Evolutionary conservation across 257 asterid genomes (phyloP).

Genomic region (Solanum lycopersicoides): DNA sequence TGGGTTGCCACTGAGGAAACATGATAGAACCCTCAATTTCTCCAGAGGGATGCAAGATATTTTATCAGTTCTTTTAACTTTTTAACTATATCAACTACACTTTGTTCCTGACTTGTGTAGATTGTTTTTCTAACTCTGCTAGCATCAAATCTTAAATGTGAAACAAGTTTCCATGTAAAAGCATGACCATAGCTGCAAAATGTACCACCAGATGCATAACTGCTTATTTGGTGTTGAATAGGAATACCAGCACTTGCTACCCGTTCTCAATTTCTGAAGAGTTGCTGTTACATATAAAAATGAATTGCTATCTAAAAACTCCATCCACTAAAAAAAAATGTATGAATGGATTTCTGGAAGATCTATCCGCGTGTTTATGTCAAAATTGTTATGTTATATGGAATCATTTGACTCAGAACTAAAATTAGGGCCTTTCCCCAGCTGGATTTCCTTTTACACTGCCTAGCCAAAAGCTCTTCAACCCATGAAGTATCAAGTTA

Average conservation of each 20-base stretch:
- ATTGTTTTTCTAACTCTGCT: neutral
- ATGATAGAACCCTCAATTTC: neutral
- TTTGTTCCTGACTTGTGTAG: neutral
- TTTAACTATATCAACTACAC: neutral
- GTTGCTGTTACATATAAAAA: neutral
- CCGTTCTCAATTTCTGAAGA: neutral
- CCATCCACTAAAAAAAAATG: neutral
- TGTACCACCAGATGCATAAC: neutral
- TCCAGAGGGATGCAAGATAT: neutral
- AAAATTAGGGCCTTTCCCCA: neutral
- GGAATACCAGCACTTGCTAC: neutral
- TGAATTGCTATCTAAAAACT: neutral
- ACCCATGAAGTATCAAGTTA: neutral
- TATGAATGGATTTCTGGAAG: neutral
- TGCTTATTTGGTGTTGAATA: neutral
- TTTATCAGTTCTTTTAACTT: neutral
- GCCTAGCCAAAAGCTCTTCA: neutral
- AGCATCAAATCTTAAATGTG: neutral
- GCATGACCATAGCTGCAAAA: neutral
- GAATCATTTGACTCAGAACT: neutral
- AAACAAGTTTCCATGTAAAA: neutral
- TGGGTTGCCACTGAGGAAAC: neutral
- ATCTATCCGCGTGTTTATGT: neutral
- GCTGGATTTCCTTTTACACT: neutral
- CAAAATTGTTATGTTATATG: neutral